These are phyloP conservation scores for Pleurostoma richardsiae DNA, from an alignment of 2,329 filamentous ascomycete genomes.

Conservation along the genomic window DNA sequence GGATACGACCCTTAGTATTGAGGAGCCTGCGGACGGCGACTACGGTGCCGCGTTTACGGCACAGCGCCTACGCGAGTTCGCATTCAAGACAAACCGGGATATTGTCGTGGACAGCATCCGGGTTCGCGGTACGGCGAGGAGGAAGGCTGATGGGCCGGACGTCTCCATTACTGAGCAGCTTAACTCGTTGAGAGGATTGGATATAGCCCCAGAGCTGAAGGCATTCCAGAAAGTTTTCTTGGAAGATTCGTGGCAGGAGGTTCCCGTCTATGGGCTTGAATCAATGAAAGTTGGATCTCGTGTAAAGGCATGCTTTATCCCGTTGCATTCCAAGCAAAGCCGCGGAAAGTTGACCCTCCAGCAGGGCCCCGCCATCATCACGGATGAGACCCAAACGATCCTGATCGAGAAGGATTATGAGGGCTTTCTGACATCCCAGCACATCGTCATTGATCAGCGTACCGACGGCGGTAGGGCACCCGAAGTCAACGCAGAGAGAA, in stretches of 20 bases:
- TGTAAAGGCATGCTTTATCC: neutral
- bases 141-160: conserved; percentile 14
- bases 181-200: too few relatives aligned
- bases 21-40: conserved; percentile 42
- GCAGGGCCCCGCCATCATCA: conserved; percentile 60
- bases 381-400: conserved; percentile 60
- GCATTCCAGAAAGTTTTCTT: neutral
- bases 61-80: conserved; percentile 67
- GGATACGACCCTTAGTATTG: conserved; percentile 10
- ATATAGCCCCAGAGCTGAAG: conserved; percentile 29
- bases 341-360: conserved; percentile 33
- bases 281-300: conserved; percentile 21
- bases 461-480: too few relatives aligned
- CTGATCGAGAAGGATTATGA: conserved; percentile 64
- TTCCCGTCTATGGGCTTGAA: conserved; percentile 58
- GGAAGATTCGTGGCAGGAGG: conserved; percentile 38
- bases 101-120: conserved; percentile 68
- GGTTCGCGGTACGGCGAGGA: conserved; percentile 64
- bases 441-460: neutral
- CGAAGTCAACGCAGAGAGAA: conserved; percentile 3
- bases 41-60: conserved; percentile 63
- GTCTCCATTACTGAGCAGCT: too few relatives aligned
- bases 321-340: neutral
- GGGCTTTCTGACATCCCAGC: conserved; percentile 50
- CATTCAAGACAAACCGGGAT: conserved; percentile 61